A percentile compares a stretch with the other conserved stretches of the same genome.
These are phyloP conservation scores for Trichoderma erinaceum DNA, from an alignment of 495 filamentous ascomycete species.

Conservation along the genomic window DNA sequence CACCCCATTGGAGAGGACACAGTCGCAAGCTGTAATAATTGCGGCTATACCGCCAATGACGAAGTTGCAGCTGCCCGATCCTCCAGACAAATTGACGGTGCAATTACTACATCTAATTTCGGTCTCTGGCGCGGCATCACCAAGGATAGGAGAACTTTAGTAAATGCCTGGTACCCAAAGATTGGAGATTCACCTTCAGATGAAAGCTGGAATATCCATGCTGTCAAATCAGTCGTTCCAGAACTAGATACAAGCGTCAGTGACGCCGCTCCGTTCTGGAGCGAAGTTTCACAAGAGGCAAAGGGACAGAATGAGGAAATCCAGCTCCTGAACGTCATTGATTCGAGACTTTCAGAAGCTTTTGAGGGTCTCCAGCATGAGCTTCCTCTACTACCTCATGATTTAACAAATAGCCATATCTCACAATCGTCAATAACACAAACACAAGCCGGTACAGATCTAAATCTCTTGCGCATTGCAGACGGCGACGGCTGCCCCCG, in stretches of 20 bases:
- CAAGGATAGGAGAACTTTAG: conserved; percentile 56
- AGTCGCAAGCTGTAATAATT: conserved; percentile 66
- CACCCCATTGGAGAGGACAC: conserved; percentile 80
- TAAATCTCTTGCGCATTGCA: conserved; percentile 58
- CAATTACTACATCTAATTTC: conserved; percentile 17
- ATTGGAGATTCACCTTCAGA: conserved; percentile 28
- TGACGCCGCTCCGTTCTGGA: conserved; percentile 53
- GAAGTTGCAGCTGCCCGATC: conserved; percentile 55
- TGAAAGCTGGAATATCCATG: conserved; percentile 60
- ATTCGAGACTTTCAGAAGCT: conserved; percentile 33
- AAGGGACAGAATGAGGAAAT: conserved; percentile 8
- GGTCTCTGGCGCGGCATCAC: conserved; percentile 62
- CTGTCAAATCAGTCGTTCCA: conserved; percentile 64
- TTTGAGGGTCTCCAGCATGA: not conserved
- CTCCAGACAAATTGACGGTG: conserved; percentile 16
- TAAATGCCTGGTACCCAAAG: conserved; percentile 61
- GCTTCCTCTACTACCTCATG: not conserved
- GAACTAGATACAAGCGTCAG: conserved; percentile 67
- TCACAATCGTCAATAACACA: conserved; percentile 21
- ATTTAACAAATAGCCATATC: not conserved
- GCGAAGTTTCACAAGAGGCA: conserved; percentile 22
- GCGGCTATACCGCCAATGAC: conserved; percentile 76
- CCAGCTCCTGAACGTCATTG: conserved; percentile 48
- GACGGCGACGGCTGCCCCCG: conserved; percentile 66
- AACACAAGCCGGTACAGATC: conserved; percentile 20